Percentiles rank a stretch among this genome's conserved stretches.
Conservation (phyloP, 2,329 filamentous ascomycete genomes). For the Aspergillus quadricinctus region DNA sequence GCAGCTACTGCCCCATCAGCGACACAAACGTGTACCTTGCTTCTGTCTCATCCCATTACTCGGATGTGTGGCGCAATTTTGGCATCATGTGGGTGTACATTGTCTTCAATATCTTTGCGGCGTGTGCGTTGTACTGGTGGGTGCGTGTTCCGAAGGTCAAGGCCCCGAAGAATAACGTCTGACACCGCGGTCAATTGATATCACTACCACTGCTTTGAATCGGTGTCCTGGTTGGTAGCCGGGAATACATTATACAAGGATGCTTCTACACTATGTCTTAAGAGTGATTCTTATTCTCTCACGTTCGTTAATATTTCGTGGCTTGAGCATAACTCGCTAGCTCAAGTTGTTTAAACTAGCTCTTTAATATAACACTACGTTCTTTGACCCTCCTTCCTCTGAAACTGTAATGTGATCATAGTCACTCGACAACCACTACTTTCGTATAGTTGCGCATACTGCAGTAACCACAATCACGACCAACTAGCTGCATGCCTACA, state of each 20-base stretch:
- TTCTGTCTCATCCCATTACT: neutral
- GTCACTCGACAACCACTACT: constrained; percentile 1
- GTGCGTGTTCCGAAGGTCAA: neutral
- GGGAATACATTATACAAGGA: neutral
- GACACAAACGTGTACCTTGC: neutral
- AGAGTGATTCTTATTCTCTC: neutral
- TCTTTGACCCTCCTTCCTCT: constrained; percentile 37
- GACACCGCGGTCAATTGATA: too few species aligned
- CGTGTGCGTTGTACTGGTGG: constrained; percentile 1
- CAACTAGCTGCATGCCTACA: too few species aligned
- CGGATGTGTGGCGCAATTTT: neutral
- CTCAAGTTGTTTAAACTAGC: neutral
- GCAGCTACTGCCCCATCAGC: neutral
- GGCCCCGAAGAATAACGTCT: too few species aligned
- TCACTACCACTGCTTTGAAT: neutral
- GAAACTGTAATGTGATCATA: too few species aligned
- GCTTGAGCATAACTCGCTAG: neutral
- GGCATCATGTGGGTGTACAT: constrained; percentile 19
- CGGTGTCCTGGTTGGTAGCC: neutral
- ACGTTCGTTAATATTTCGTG: neutral
- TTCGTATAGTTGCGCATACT: neutral
- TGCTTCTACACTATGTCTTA: neutral
- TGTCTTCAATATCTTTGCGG: constrained; percentile 18
- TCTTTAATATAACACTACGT: constrained; percentile 46
- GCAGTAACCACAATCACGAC: neutral